Conservation (phyloP, 345 rosid genomes). For the Odontarrhena argentea region DNA sequence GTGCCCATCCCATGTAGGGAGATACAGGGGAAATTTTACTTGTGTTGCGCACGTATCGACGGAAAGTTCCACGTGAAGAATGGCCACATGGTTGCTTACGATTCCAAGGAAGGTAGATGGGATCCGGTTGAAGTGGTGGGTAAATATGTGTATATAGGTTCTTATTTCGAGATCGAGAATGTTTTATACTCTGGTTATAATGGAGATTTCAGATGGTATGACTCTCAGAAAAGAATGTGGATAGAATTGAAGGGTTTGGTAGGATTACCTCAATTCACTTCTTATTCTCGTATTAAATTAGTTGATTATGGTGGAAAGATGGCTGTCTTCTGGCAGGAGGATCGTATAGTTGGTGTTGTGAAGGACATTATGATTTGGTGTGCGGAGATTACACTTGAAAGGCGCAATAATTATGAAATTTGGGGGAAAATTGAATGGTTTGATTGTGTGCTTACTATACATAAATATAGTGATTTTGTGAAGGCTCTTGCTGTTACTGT, state of each 20-base stretch:
- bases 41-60: background rate
- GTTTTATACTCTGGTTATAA: background rate
- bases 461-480: background rate
- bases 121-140: background rate
- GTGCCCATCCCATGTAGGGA: background rate
- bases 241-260: background rate
- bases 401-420: too few species aligned
- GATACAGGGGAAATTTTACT: background rate
- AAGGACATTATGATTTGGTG: too few species aligned
- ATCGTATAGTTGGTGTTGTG: too few species aligned
- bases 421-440: background rate
- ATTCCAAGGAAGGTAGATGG: conserved; percentile 2
- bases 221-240: background rate
- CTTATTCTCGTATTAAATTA: background rate
- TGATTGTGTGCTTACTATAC: conserved; percentile 5
- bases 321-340: too few species aligned
- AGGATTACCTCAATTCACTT: background rate
- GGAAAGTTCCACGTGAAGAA: background rate
- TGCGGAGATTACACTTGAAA: too few species aligned
- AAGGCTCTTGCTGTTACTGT: background rate
- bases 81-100: background rate
- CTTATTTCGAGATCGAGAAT: background rate
- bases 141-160: too few species aligned
- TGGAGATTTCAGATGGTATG: background rate
- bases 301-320: too few species aligned